phyloP scores from a whole-genome alignment of 2,329 filamentous ascomycete species.

The Monosporascus sp. region DNA sequence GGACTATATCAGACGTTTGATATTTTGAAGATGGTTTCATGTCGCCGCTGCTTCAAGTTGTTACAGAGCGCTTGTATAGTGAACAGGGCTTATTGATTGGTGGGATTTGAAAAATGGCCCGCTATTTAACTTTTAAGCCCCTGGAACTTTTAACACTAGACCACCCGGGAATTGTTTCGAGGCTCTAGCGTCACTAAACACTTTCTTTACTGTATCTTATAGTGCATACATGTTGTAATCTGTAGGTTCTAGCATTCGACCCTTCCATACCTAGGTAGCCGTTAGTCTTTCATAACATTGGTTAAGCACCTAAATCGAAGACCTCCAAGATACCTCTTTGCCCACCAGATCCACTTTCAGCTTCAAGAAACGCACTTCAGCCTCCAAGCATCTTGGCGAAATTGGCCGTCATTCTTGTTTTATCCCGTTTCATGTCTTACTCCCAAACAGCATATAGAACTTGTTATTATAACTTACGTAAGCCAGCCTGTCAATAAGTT shows the following conservation, averaged over 20 bases:
- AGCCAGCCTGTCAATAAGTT: too few species aligned
- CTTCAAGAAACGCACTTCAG: neutral
- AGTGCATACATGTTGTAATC: neutral
- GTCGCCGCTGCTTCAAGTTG: slow-evolving; percentile 32
- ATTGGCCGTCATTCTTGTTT: neutral
- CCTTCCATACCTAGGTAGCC: neutral
- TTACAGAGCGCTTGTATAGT: slow-evolving; percentile 33
- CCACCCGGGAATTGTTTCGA: slow-evolving; percentile 8
- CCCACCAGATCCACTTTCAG: neutral
- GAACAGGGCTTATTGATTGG: slow-evolving; percentile 24
- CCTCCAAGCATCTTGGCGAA: neutral
- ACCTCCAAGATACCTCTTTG: neutral
- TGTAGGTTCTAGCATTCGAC: neutral
- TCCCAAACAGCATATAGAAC: neutral
- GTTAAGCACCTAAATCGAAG: neutral
- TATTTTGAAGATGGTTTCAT: slow-evolving; percentile 28
- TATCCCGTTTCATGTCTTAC: neutral
- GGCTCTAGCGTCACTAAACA: neutral
- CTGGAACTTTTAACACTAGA: slow-evolving; percentile 12
- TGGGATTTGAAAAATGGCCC: slow-evolving; percentile 24
- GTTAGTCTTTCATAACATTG: neutral
- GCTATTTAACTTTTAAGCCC: slow-evolving; percentile 8
- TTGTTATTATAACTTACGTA: neutral
- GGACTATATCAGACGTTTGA: slow-evolving; percentile 35
- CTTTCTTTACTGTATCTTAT: neutral